Evolutionary conservation across 2,329 filamentous ascomycete species (phyloP).

Genomic region (Colletotrichum eremochloae): DNA sequence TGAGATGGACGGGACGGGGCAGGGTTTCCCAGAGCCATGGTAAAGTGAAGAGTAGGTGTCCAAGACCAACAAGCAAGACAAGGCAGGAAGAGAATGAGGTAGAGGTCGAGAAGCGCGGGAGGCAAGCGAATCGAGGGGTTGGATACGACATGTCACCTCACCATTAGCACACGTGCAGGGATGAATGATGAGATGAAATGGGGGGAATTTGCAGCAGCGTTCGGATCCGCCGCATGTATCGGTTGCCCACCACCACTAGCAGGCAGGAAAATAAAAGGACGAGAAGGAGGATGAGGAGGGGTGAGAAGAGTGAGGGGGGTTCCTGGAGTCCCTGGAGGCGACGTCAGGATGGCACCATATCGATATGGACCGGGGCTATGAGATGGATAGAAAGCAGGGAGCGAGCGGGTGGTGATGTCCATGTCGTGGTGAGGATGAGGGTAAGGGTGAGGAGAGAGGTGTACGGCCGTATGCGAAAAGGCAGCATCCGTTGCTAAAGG

Average conservation of each 20-base stretch:
- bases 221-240: background rate
- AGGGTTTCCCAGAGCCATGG: slow-evolving; percentile 36
- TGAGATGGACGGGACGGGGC: slow-evolving; percentile 25
- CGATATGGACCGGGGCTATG: too few relatives aligned
- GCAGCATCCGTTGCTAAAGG: background rate
- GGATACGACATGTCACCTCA: background rate
- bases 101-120: background rate
- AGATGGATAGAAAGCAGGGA: background rate
- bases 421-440: background rate
- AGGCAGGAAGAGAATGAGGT: slow-evolving; percentile 2
- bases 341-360: background rate
- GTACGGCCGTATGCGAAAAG: slow-evolving; percentile 13
- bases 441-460: background rate
- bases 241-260: too few relatives aligned
- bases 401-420: background rate
- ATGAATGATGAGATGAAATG: background rate
- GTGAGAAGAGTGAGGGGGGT: background rate
- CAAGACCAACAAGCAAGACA: background rate
- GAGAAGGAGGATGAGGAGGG: background rate
- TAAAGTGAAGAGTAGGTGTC: slow-evolving; percentile 2
- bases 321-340: background rate
- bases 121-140: background rate
- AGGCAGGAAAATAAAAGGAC: background rate
- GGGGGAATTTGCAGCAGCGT: background rate
- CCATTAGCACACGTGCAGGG: background rate